Conservation (phyloP, 331 rosid species). For the Prunus yedoensis region DNA sequence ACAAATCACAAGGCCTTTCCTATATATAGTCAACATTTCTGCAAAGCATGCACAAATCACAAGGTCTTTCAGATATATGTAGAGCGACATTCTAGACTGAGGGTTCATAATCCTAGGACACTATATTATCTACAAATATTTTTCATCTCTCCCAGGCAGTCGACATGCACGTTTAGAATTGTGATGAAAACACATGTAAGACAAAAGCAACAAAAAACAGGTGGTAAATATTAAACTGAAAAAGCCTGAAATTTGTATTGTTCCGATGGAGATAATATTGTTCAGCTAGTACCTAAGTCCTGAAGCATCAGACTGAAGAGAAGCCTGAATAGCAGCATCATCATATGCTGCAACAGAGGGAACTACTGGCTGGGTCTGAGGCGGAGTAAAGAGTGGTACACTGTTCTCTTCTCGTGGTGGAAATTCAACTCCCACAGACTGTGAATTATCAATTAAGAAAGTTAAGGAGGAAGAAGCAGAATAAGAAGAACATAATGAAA, state of each 20-base stretch:
- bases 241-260: not conserved
- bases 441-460: constrained; percentile 21
- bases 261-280: not conserved
- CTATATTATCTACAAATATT: not conserved
- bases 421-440: constrained; percentile 92
- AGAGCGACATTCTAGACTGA: not conserved
- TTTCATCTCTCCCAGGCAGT: not conserved
- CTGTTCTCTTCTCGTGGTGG: constrained; percentile 79
- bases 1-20: not conserved
- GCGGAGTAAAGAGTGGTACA: constrained; percentile 93
- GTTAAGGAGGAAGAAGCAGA: constrained; percentile 5
- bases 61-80: not conserved
- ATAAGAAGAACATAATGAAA: not conserved
- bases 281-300: constrained; percentile 67
- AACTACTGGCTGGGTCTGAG: constrained; percentile 75
- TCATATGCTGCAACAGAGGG: constrained; percentile 46
- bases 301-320: constrained; percentile 83
- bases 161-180: not conserved
- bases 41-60: not conserved
- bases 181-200: not conserved
- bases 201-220: not conserved
- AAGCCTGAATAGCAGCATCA: constrained; percentile 77
- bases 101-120: not conserved
- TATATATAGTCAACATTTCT: not conserved
- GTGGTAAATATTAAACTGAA: not conserved